These are phyloP conservation scores for Saitozyma sp. DNA, from an alignment of 768 basidiomycete genomes.

Conservation along the genomic window DNA sequence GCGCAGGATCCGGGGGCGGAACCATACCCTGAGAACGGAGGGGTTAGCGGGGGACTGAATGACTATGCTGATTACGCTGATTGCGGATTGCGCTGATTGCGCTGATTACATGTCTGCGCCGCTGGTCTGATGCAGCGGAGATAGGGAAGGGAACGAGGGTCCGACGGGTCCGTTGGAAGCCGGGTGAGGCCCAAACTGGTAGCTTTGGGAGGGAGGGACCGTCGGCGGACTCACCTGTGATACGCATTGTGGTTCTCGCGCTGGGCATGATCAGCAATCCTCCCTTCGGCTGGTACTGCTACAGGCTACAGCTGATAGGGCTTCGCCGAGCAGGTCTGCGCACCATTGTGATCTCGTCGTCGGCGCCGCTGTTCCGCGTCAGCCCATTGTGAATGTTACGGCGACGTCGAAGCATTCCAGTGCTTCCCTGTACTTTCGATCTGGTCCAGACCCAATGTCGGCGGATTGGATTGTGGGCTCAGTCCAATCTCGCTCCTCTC, in stretches of 20 bases:
- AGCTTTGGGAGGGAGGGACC: no score
- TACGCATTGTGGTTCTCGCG: conserved; percentile 89
- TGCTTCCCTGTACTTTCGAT: not conserved
- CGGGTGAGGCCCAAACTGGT: no score
- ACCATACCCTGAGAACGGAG: conserved; percentile 74
- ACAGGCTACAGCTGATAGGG: no score
- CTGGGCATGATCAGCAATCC: conserved; percentile 8
- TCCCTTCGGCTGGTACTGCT: not conserved
- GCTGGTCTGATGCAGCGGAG: conserved; percentile 11
- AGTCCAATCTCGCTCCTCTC: no score
- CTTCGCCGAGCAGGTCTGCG: conserved; percentile 24
- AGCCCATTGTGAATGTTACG: not conserved
- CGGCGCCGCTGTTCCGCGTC: conserved; percentile 60
- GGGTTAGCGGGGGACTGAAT: no score
- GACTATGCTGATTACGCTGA: not conserved
- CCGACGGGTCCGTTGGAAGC: no score
- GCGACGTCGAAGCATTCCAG: no score
- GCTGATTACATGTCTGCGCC: no score
- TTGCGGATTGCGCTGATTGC: no score
- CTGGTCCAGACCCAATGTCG: no score
- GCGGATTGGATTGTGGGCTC: no score
- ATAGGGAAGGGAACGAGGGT: conserved; percentile 22
- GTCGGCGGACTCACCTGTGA: conserved; percentile 68
- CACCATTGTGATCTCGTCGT: conserved; percentile 73
- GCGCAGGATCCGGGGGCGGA: conserved; percentile 77